Conservation (phyloP, 345 rosid genomes). For the Syzygium grande region DNA sequence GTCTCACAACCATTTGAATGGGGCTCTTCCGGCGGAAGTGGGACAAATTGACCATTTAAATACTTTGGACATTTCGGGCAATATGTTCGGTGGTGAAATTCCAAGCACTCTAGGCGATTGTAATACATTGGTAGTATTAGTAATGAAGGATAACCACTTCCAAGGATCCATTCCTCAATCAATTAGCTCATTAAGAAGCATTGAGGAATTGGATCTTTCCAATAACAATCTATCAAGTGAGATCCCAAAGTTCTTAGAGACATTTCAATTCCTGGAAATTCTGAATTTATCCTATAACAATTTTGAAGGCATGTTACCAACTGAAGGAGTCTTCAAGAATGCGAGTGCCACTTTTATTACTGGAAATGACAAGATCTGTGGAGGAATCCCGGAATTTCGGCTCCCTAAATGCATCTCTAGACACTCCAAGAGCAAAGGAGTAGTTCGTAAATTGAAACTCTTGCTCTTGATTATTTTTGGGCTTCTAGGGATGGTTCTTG, state of each 20-base stretch:
- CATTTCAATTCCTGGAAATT: background rate
- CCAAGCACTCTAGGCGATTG: constrained; percentile 4
- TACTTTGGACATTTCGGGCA: background rate
- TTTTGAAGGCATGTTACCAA: constrained; percentile 12
- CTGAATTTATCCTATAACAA: constrained; percentile 19
- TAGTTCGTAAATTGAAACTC: background rate
- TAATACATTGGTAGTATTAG: background rate
- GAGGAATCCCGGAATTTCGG: constrained; percentile 1
- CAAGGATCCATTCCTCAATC: constrained; percentile 5
- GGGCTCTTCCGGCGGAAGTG: constrained; percentile 10
- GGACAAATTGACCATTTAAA: constrained; percentile 10
- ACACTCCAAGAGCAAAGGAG: background rate
- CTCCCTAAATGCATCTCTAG: background rate
- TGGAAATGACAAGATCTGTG: constrained; percentile 21
- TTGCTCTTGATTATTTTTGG: background rate
- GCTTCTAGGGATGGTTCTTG: background rate
- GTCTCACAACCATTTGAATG: constrained; percentile 18
- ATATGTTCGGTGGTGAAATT: constrained; percentile 21
- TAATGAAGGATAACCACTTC: constrained; percentile 8
- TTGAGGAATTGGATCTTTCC: constrained; percentile 9
- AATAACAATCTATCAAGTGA: constrained; percentile 14
- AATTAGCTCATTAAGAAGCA: constrained; percentile 4
- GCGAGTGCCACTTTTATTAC: background rate
- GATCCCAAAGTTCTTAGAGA: constrained; percentile 6
- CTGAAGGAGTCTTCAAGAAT: constrained; percentile 14